A percentile compares a stretch with the other conserved stretches of the same genome.
Evolutionary conservation across 208 protist genomes (phyloP).

Genomic region (Endotrypanum monterogeii): DNA sequence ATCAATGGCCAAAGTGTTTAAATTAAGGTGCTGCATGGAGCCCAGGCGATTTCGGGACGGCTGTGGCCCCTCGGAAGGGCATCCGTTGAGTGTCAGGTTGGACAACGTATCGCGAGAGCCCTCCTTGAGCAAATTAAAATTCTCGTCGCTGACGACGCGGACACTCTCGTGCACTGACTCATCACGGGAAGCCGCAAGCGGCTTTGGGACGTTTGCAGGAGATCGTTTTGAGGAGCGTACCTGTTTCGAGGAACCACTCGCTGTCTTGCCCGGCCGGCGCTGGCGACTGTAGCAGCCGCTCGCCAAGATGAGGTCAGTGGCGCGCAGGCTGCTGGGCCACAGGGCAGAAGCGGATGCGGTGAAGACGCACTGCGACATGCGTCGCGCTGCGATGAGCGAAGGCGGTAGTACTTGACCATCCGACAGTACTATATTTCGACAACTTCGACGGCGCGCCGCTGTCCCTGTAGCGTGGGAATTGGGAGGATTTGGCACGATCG

Average conservation of each 20-base stretch:
- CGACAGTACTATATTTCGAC: no score
- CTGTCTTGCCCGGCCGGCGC: neutral
- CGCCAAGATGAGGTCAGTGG: conserved; percentile 2
- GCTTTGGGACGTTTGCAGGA: neutral
- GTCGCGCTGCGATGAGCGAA: conserved; percentile 11
- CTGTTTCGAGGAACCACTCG: neutral
- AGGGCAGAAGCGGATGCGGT: conserved; percentile 1
- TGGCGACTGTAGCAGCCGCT: neutral
- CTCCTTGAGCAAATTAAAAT: neutral
- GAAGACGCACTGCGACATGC: neutral
- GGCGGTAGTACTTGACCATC: neutral
- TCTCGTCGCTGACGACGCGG: neutral
- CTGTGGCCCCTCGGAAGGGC: neutral
- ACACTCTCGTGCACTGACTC: neutral
- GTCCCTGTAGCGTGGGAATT: neutral
- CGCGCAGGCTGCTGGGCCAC: conserved; percentile 31
- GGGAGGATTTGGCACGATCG: conserved; percentile 4
- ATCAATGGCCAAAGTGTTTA: conserved; percentile 1
- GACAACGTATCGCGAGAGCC: conserved; percentile 8
- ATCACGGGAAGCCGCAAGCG: neutral
- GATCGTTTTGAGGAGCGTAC: neutral
- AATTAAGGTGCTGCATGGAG: neutral
- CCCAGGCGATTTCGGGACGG: conserved; percentile 1
- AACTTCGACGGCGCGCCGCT: neutral
- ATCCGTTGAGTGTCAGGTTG: neutral